phyloP scores from a whole-genome alignment of 495 filamentous ascomycete species.

The Aspergillus sparsus region DNA sequence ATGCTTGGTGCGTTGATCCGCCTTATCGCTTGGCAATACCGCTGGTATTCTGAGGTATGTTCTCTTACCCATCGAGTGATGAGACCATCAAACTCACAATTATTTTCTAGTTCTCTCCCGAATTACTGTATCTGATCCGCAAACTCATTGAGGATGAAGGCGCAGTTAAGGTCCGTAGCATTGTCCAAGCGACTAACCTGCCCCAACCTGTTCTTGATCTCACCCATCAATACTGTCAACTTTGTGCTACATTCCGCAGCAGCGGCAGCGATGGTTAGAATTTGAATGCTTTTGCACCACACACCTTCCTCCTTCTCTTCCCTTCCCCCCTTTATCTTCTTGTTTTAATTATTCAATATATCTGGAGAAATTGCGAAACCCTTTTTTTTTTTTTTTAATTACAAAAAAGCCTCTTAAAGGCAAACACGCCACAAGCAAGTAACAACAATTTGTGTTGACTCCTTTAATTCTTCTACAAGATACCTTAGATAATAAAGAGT shows the following conservation, averaged over 20 bases:
- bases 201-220: conserved; percentile 91
- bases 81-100: conserved; percentile 18
- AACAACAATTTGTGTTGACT: too few relatives aligned
- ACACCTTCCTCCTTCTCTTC: background rate
- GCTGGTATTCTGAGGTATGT: conserved; percentile 92
- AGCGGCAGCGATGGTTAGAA: conserved; percentile 84
- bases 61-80: background rate
- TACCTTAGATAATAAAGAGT: too few relatives aligned
- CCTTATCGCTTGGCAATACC: conserved; percentile 94
- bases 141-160: conserved; percentile 96
- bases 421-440: background rate
- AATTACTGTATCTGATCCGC: conserved; percentile 79
- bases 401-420: too few relatives aligned
- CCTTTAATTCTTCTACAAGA: too few relatives aligned
- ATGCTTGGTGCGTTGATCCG: conserved; percentile 80
- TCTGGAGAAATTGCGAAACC: too few relatives aligned
- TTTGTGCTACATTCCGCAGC: conserved; percentile 93
- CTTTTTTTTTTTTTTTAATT: background rate
- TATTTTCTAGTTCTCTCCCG: conserved; percentile 81
- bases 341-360: background rate
- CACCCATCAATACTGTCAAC: conserved; percentile 92
- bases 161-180: conserved; percentile 94
- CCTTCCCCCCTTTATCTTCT: background rate
- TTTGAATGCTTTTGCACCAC: background rate
- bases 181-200: conserved; percentile 91